These are phyloP conservation scores for Aegilops longissima DNA, from an alignment of 176 grass and related monocot genomes.

Conservation along the genomic window DNA sequence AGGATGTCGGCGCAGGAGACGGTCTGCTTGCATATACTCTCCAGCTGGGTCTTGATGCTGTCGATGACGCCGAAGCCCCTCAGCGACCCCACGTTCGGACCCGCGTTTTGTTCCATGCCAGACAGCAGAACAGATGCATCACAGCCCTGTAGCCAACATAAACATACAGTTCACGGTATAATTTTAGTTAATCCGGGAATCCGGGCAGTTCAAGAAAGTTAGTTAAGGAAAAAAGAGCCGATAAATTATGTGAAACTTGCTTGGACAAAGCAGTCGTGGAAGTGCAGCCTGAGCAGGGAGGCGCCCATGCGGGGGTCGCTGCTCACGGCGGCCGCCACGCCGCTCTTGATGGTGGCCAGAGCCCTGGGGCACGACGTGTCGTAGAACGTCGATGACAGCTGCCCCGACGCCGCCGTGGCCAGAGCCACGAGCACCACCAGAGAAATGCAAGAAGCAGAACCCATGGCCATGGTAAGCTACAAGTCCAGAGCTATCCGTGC, in stretches of 20 bases:
- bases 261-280: slow-evolving; percentile 94
- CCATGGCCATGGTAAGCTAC: slow-evolving; percentile 24
- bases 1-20: slow-evolving; percentile 80
- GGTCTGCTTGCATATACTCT: slow-evolving; percentile 50
- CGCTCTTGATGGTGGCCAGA: slow-evolving; percentile 61
- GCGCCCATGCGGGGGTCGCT: slow-evolving; percentile 62
- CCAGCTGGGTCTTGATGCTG: slow-evolving; percentile 64
- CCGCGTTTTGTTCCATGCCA: slow-evolving; percentile 29
- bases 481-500: background rate
- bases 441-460: background rate
- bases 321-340: slow-evolving; percentile 44
- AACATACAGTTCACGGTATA: too few species aligned
- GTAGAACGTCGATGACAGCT: slow-evolving; percentile 83
- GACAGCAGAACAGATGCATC: slow-evolving; percentile 67
- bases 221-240: background rate
- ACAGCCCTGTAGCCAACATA: slow-evolving; percentile 49
- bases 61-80: slow-evolving; percentile 30
- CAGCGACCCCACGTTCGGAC: background rate
- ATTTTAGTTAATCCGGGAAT: background rate
- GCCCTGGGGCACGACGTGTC: slow-evolving; percentile 57
- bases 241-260: slow-evolving; percentile 34
- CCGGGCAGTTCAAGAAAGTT: background rate
- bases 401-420: slow-evolving; percentile 40
- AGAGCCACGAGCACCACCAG: slow-evolving; percentile 20
- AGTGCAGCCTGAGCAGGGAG: slow-evolving; percentile 75